These are phyloP conservation scores for Pyrenophora tritici-repentis DNA, from an alignment of 2,329 filamentous ascomycete genomes.

Conservation along the genomic window DNA sequence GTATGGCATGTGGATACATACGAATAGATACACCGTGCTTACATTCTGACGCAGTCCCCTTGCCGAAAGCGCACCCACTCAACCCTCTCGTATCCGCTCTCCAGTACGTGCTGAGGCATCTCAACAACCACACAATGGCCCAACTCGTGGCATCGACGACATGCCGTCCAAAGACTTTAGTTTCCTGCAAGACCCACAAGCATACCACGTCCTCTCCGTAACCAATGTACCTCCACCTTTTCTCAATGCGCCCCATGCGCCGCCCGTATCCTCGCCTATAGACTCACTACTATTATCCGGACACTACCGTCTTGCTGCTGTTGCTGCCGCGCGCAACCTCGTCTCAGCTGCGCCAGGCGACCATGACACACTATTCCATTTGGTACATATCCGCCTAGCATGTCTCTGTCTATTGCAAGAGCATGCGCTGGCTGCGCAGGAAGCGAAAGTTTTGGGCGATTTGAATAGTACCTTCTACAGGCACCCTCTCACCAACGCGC, in stretches of 20 bases:
- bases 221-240: constrained; percentile 67
- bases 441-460: constrained; percentile 67
- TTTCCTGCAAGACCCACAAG: constrained; percentile 23
- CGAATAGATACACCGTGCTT: constrained; percentile 7
- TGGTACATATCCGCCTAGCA: constrained; percentile 80
- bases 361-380: constrained; percentile 69
- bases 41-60: constrained; percentile 30
- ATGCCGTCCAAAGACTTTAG: constrained; percentile 72
- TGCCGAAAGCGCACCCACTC: constrained; percentile 17
- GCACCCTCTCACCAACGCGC: constrained; percentile 53
- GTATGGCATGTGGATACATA: constrained; percentile 32
- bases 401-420: constrained; percentile 81
- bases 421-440: constrained; percentile 60
- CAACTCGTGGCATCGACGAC: constrained; percentile 32
- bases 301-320: constrained; percentile 80
- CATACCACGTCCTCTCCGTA: constrained; percentile 73
- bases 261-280: constrained; percentile 65
- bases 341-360: constrained; percentile 61
- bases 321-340: constrained; percentile 66
- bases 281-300: constrained; percentile 70
- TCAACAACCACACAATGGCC: constrained; percentile 27
- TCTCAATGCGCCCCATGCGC: constrained; percentile 68
- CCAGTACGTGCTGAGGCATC: constrained; percentile 25
- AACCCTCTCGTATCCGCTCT: constrained; percentile 28
- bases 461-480: constrained; percentile 59